phyloP scores from a whole-genome alignment of 768 basidiomycete species.

The Termitomyces sp. region DNA sequence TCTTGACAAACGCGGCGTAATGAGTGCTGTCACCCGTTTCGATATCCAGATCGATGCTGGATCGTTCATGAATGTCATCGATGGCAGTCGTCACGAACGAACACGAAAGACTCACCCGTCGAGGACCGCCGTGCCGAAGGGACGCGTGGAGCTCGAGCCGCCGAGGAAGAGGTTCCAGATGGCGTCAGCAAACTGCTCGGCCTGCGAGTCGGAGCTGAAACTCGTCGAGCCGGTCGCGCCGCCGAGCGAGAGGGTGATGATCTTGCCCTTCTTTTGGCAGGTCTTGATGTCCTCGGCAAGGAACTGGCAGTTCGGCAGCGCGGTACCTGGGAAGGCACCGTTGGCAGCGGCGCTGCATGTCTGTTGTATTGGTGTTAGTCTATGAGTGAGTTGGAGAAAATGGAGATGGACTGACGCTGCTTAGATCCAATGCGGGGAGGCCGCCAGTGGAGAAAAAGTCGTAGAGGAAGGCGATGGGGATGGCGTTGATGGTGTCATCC shows the following conservation, averaged over 20 bases:
- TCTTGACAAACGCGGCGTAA: slow-evolving; percentile 43
- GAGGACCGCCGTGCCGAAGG: slow-evolving; percentile 59
- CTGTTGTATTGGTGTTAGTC: slow-evolving; percentile 20
- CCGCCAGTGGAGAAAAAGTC: slow-evolving; percentile 56
- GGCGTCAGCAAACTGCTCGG: slow-evolving; percentile 44
- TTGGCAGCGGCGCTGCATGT: slow-evolving; percentile 39
- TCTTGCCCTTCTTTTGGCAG: slow-evolving; percentile 55
- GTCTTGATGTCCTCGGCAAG: slow-evolving; percentile 49
- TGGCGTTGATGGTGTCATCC: slow-evolving; percentile 52
- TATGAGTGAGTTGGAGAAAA: neutral
- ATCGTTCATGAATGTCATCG: neutral
- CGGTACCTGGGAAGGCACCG: slow-evolving; percentile 48
- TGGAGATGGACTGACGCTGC: slow-evolving; percentile 36
- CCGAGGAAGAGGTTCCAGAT: slow-evolving; percentile 70
- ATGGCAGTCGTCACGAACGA: neutral
- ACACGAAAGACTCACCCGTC: slow-evolving; percentile 47
- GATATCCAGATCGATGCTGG: slow-evolving; percentile 56
- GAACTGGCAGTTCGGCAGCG: slow-evolving; percentile 51
- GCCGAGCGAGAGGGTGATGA: slow-evolving; percentile 42
- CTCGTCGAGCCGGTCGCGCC: slow-evolving; percentile 46
- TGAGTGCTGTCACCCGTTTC: slow-evolving; percentile 47
- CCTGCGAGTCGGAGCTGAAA: slow-evolving; percentile 48
- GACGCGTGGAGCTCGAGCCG: slow-evolving; percentile 49
- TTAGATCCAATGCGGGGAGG: slow-evolving; percentile 53
- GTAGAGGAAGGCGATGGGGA: slow-evolving; percentile 59